Evolutionary conservation across 2,329 filamentous ascomycete genomes (phyloP).

Genomic region (Scedosporium apiospermum): DNA sequence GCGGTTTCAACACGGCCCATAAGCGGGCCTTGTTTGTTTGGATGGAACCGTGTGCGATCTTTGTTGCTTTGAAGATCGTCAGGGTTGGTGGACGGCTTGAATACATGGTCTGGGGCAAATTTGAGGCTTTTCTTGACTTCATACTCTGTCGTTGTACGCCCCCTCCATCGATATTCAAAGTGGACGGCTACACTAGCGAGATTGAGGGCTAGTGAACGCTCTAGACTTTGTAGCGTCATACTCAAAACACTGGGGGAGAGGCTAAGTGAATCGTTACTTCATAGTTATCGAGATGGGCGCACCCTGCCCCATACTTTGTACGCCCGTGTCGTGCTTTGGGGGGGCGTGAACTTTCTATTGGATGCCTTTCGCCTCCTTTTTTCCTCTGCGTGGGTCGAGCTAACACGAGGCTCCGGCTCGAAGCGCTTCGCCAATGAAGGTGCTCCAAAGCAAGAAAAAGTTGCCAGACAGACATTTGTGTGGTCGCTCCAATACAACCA

Average conservation of each 20-base stretch:
- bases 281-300: too few relatives aligned
- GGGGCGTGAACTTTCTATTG: neutral
- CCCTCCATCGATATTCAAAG: neutral
- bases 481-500: neutral
- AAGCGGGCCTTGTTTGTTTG: neutral
- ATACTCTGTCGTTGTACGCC: neutral
- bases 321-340: too few relatives aligned
- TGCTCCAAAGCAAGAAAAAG: neutral
- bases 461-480: neutral
- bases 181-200: too few relatives aligned
- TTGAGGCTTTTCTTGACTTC: neutral
- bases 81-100: neutral
- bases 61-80: neutral
- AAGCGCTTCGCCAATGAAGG: neutral
- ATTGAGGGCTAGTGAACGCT: too few relatives aligned
- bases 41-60: neutral
- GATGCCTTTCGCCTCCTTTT: neutral
- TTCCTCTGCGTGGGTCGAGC: neutral
- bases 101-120: neutral
- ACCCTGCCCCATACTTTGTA: too few relatives aligned
- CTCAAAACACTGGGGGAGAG: too few relatives aligned
- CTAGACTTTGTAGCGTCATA: too few relatives aligned
- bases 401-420: neutral
- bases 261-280: too few relatives aligned
- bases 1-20: neutral